phyloP scores from a whole-genome alignment of 1,139 yeast genomes.

The Nematodospora anomalae region DNA sequence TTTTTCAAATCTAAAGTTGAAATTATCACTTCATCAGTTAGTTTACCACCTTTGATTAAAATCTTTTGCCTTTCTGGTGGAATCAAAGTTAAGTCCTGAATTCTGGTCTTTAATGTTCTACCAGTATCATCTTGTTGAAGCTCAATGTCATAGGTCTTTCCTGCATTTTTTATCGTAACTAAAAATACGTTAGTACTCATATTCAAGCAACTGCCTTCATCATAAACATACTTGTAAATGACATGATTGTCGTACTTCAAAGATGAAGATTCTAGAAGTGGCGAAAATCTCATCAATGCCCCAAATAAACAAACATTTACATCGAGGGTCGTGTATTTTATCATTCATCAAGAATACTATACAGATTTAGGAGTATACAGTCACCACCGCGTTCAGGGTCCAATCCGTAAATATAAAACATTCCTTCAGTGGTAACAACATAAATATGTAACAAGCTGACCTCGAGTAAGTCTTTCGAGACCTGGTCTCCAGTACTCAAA shows the following conservation, averaged over 20 bases:
- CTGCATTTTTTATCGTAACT: conserved; percentile 74
- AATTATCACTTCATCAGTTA: conserved; percentile 59
- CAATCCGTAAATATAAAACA: conserved; percentile 78
- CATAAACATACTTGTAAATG: conserved; percentile 1
- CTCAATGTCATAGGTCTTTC: conserved; percentile 73
- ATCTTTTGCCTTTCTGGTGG: conserved; percentile 89
- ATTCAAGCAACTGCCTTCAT: background rate
- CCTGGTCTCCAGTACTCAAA: conserved; percentile 21
- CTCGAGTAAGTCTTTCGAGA: conserved; percentile 33
- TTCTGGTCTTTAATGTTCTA: conserved; percentile 65
- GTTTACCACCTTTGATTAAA: conserved; percentile 84
- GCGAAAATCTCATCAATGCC: background rate
- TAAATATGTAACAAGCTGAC: conserved; percentile 61
- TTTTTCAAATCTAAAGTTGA: conserved; percentile 59
- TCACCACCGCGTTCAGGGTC: conserved; percentile 94
- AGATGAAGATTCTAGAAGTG: background rate
- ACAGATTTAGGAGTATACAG: conserved; percentile 76
- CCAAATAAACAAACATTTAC: too few species aligned
- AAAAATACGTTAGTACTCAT: conserved; percentile 5
- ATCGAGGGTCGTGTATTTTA: background rate
- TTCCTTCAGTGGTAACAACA: conserved; percentile 87
- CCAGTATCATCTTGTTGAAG: conserved; percentile 61
- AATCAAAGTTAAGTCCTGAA: conserved; percentile 72
- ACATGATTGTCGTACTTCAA: background rate
- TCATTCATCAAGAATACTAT: conserved; percentile 41